phyloP scores from a whole-genome alignment of 768 basidiomycete species.

The Hericium alpestre region DNA sequence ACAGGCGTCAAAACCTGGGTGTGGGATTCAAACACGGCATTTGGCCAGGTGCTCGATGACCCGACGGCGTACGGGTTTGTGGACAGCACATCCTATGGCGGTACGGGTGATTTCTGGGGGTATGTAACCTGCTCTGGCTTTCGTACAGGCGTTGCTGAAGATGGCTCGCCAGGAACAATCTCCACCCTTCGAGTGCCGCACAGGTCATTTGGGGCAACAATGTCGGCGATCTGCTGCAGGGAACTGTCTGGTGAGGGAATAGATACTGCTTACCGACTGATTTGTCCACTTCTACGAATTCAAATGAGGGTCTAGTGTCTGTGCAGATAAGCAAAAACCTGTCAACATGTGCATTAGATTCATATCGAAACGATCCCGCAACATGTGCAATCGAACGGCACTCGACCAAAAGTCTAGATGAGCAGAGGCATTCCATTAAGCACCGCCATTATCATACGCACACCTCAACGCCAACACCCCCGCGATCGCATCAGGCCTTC shows the following conservation, averaged over 20 bases:
- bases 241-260: constrained; percentile 15
- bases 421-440: background rate
- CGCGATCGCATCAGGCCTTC: background rate
- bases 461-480: background rate
- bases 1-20: constrained; percentile 37
- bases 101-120: constrained; percentile 44
- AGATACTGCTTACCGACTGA: too few species aligned
- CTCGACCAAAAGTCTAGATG: background rate
- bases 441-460: background rate
- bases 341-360: too few species aligned
- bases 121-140: constrained; percentile 17
- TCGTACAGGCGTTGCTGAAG: background rate
- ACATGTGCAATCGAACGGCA: background rate
- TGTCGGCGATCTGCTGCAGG: constrained; percentile 12
- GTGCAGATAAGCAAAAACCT: too few species aligned
- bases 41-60: constrained; percentile 37
- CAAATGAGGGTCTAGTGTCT: too few species aligned
- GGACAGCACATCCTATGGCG: constrained; percentile 40
- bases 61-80: constrained; percentile 44
- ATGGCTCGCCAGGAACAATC: constrained; percentile 34
- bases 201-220: constrained; percentile 18
- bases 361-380: too few species aligned
- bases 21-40: constrained; percentile 41
- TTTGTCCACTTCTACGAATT: too few species aligned
- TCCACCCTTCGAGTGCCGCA: constrained; percentile 34